These are phyloP conservation scores for Dictyostelium firmibasis DNA, from an alignment of 78 protist species.

Conservation along the genomic window DNA sequence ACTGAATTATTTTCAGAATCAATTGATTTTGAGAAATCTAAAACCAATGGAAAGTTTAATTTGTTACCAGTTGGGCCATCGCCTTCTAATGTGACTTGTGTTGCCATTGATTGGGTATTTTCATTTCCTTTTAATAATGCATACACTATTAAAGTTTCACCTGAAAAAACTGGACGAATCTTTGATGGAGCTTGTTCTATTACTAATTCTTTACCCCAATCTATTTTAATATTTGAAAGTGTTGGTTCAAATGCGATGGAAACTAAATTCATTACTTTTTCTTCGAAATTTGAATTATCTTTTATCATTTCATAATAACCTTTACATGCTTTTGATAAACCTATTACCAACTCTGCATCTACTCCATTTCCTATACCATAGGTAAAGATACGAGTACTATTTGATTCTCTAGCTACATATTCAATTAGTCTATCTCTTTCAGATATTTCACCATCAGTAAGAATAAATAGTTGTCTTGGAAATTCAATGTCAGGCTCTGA, in stretches of 20 bases:
- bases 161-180: constrained; percentile 26
- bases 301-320: constrained; percentile 85
- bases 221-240: constrained; percentile 28
- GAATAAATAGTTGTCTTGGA: constrained; percentile 86
- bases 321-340: constrained; percentile 86
- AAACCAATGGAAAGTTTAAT: not conserved
- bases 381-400: constrained; percentile 82
- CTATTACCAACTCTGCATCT: constrained; percentile 82
- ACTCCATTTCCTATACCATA: constrained; percentile 91
- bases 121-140: not conserved
- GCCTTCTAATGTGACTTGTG: not conserved
- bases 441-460: constrained; percentile 92
- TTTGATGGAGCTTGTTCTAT: constrained; percentile 15
- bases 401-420: constrained; percentile 24
- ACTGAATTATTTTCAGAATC: not conserved
- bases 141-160: constrained; percentile 35
- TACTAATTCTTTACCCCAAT: not conserved
- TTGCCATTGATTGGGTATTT: not conserved
- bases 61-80: constrained; percentile 38
- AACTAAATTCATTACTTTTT: constrained; percentile 14
- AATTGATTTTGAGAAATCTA: not conserved
- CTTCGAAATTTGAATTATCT: constrained; percentile 22
- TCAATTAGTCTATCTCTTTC: constrained; percentile 54
- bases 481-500: constrained; percentile 2
- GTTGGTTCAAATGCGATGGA: constrained; percentile 58